Percentiles rank a stretch among this genome's conserved stretches.
phyloP scores from a whole-genome alignment of 129 eudicot genomes.

The Escallonia rubra region DNA sequence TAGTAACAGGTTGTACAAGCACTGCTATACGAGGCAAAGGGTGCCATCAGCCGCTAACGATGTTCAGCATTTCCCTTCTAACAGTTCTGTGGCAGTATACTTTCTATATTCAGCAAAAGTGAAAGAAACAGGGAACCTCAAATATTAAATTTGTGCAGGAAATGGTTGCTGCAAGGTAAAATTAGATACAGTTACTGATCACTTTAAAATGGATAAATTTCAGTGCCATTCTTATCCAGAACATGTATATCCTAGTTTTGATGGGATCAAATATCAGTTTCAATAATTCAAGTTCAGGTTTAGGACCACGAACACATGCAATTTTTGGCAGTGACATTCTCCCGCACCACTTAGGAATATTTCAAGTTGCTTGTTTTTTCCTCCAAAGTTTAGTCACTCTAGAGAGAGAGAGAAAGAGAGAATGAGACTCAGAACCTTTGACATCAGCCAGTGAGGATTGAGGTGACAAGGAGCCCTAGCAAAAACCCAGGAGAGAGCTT shows the following conservation, averaged over 20 bases:
- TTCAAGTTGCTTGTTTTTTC: constrained; percentile 3
- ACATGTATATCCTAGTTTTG: background rate
- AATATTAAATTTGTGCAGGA: too few species aligned
- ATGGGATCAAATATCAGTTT: background rate
- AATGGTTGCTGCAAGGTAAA: too few species aligned
- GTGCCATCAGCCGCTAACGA: too few species aligned
- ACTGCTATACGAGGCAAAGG: too few species aligned
- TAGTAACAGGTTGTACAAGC: too few species aligned
- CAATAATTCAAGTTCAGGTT: background rate
- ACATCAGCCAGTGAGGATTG: constrained; percentile 5
- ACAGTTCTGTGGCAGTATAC: too few species aligned
- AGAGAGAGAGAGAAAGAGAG: background rate
- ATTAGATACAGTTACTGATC: too few species aligned
- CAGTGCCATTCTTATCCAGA: too few species aligned
- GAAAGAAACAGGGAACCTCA: too few species aligned
- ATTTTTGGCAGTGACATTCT: background rate
- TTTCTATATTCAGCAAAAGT: too few species aligned
- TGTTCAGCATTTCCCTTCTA: too few species aligned
- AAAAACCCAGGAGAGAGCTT: background rate
- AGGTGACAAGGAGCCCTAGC: constrained; percentile 4
- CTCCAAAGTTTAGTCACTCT: background rate
- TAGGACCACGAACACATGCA: constrained; percentile 21
- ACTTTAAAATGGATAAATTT: too few species aligned
- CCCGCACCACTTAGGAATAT: background rate
- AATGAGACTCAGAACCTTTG: background rate